phyloP scores from a whole-genome alignment of 2,329 filamentous ascomycete species.

The Calonectria fujianensis region DNA sequence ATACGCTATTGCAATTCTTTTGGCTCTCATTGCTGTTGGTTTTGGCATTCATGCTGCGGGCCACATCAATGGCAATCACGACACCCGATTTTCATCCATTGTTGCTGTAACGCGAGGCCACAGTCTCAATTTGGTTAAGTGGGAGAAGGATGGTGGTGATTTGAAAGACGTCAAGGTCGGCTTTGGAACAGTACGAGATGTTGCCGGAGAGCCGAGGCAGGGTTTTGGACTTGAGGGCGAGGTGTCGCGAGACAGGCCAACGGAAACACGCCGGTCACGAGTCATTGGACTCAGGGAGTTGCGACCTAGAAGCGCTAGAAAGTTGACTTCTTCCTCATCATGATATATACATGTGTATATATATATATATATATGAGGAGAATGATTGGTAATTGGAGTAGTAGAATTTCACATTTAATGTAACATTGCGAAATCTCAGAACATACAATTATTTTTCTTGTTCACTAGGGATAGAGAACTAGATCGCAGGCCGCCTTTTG shows the following conservation, averaged over 20 bases:
- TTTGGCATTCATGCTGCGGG: constrained; percentile 48
- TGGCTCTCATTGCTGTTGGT: constrained; percentile 45
- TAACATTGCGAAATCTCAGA: neutral
- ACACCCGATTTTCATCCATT: constrained; percentile 51
- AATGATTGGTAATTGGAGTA: neutral
- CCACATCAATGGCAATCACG: constrained; percentile 45
- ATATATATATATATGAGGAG: neutral
- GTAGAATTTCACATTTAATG: neutral
- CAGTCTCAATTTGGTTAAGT: constrained; percentile 46
- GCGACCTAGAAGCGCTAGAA: neutral
- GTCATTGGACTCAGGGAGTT: neutral
- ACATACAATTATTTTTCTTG: neutral
- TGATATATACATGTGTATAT: too few species aligned
- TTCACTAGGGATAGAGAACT: neutral
- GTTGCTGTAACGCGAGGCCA: constrained; percentile 48
- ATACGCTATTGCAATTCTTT: constrained; percentile 47
- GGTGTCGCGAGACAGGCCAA: neutral
- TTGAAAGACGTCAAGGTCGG: constrained; percentile 47
- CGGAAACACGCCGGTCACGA: neutral
- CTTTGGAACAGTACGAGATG: constrained; percentile 46
- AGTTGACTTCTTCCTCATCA: neutral
- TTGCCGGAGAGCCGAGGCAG: constrained; percentile 1
- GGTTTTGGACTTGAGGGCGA: constrained; percentile 12
- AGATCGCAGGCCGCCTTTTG: neutral
- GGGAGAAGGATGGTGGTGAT: constrained; percentile 43